Percentiles rank a stretch among this genome's conserved stretches.
These are phyloP conservation scores for Thraustochytrium striatum DNA, from an alignment of 352 stramenopile genomes.

Conservation along the genomic window DNA sequence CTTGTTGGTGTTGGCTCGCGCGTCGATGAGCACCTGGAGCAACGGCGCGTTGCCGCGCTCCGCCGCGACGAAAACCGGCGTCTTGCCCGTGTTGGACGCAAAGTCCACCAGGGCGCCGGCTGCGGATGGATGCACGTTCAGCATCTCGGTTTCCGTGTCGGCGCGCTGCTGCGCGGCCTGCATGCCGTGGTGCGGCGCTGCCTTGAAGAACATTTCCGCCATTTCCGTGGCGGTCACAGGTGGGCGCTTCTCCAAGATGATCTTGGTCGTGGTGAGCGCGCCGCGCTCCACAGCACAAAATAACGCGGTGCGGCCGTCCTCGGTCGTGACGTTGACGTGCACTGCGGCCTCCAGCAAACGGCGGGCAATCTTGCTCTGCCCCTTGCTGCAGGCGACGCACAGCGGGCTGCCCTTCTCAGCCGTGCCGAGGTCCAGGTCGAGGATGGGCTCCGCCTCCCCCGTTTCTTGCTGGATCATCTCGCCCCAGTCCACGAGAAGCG, in stretches of 20 bases:
- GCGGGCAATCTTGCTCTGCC: slow-evolving; percentile 32
- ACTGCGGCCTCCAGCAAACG: slow-evolving; percentile 9
- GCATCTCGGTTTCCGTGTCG: slow-evolving; percentile 40
- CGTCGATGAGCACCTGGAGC: slow-evolving; percentile 35
- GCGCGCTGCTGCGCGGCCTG: slow-evolving; percentile 12
- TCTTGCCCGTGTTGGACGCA: slow-evolving; percentile 50
- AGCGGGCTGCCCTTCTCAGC: slow-evolving; percentile 39
- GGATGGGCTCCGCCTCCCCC: slow-evolving; percentile 31
- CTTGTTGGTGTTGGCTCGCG: slow-evolving; percentile 41
- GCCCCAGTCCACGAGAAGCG: slow-evolving; percentile 30
- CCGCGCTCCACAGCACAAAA: slow-evolving; percentile 48
- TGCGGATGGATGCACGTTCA: slow-evolving; percentile 27
- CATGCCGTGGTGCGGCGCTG: slow-evolving; percentile 5
- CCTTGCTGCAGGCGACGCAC: slow-evolving; percentile 22
- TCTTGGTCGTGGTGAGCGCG: slow-evolving; percentile 40
- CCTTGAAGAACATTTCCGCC: slow-evolving; percentile 29
- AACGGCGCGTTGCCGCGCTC: slow-evolving; percentile 32
- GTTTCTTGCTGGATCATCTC: slow-evolving; percentile 49
- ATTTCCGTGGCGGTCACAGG: slow-evolving; percentile 28
- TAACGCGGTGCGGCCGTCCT: slow-evolving; percentile 45
- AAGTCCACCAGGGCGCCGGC: slow-evolving; percentile 45
- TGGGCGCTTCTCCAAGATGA: slow-evolving; percentile 45
- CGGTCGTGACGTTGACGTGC: slow-evolving; percentile 40
- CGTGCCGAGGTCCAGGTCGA: slow-evolving; percentile 41
- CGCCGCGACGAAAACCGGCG: slow-evolving; percentile 44